These are phyloP conservation scores for Podaxis pistillaris DNA, from an alignment of 768 basidiomycete genomes.

Conservation along the genomic window DNA sequence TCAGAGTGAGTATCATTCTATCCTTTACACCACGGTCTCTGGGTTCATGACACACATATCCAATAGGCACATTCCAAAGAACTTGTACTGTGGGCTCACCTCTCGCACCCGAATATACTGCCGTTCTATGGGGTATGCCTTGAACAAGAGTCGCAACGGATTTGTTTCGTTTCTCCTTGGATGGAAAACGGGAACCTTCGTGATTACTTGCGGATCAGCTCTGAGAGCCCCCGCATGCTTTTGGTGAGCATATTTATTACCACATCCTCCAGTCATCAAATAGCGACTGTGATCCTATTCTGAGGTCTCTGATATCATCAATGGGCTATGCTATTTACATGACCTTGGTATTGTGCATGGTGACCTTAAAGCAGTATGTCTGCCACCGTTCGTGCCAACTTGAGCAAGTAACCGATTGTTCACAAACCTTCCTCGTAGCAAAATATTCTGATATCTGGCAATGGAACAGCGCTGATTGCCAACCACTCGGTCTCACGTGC, in stretches of 20 bases:
- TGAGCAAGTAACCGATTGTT: no score
- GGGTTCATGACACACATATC: no score
- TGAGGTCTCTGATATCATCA: not conserved
- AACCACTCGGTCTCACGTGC: not conserved
- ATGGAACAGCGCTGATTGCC: not conserved
- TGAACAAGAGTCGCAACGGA: not conserved
- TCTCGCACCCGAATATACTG: conserved; percentile 33
- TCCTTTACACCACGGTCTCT: no score
- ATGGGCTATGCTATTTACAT: not conserved
- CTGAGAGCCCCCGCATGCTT: conserved; percentile 12
- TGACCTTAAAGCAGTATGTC: conserved; percentile 5
- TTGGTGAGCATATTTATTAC: conserved; percentile 9
- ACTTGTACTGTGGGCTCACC: conserved; percentile 32
- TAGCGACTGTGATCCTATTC: not conserved
- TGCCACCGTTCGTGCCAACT: no score
- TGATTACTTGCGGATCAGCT: conserved; percentile 13
- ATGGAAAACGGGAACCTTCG: conserved; percentile 20
- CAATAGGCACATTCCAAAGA: conserved; percentile 18
- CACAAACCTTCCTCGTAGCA: not conserved
- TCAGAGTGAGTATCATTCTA: no score
- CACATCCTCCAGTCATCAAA: not conserved
- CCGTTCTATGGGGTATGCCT: conserved; percentile 32
- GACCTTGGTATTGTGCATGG: not conserved
- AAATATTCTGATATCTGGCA: not conserved
- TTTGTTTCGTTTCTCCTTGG: conserved; percentile 22